These are phyloP conservation scores for Sporothrix luriei DNA, from an alignment of 2,329 filamentous ascomycete genomes.

Conservation along the genomic window DNA sequence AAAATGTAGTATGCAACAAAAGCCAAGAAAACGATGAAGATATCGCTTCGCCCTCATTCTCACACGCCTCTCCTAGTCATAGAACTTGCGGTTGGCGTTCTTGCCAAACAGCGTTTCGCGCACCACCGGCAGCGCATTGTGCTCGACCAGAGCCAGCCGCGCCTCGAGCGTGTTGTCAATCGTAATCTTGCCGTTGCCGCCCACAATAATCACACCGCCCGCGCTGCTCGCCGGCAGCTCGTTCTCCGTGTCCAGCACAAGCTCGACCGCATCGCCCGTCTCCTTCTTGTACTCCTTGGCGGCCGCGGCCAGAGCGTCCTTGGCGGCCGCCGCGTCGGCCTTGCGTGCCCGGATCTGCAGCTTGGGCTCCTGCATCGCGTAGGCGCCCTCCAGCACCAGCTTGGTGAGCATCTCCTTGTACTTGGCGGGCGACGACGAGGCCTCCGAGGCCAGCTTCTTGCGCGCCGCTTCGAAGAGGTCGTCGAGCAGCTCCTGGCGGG, in stretches of 20 bases:
- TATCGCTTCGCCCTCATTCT: background rate
- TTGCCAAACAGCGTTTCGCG: constrained; percentile 86
- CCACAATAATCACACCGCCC: constrained; percentile 79
- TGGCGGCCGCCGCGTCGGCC: constrained; percentile 68
- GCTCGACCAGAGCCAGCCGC: constrained; percentile 80
- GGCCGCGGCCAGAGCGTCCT: constrained; percentile 77
- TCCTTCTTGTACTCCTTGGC: constrained; percentile 82
- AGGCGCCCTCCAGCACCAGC: constrained; percentile 85
- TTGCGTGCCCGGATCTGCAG: constrained; percentile 75
- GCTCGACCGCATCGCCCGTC: constrained; percentile 67
- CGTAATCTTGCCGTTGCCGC: constrained; percentile 88
- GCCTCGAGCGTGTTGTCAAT: constrained; percentile 99
- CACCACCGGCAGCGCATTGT: constrained; percentile 80
- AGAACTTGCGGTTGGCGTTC: constrained; percentile 95
- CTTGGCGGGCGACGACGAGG: constrained; percentile 68
- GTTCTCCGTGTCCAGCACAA: constrained; percentile 76
- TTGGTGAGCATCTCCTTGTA: constrained; percentile 78
- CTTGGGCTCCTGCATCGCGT: constrained; percentile 80
- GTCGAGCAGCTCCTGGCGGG: constrained; percentile 89
- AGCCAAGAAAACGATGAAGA: constrained; percentile 7
- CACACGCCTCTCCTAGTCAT: constrained; percentile 59
- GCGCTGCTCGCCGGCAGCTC: constrained; percentile 70
- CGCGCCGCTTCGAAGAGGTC: constrained; percentile 80
- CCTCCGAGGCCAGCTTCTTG: constrained; percentile 66
- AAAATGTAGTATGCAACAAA: constrained; percentile 3